Evolutionary conservation across 345 rosid genomes (phyloP), one percentile per base, ranked within the genome.

Genomic region (Ceriops tagal): DNA sequence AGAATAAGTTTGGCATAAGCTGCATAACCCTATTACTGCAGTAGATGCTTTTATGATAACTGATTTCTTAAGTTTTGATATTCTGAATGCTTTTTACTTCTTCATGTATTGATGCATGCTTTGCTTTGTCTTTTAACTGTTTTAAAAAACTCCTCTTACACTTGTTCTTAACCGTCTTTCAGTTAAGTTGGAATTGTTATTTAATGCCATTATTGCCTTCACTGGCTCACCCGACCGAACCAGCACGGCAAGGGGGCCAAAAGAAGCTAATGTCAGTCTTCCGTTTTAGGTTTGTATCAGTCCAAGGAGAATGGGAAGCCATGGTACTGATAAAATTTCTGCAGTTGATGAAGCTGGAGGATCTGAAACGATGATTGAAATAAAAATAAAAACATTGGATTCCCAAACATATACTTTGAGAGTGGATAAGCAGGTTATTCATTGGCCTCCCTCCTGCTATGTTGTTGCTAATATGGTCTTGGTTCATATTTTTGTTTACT

Each of bases 321-420:
- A 65, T 57, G 78, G 72, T 73, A 72, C 84, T 60, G 77, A 66
- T 68, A 75, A 77, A 51, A 49, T 81, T 73, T 66, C 79, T 5
- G 71, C 53, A 51, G 62, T 60, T 22, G 65, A 63, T 69, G 86
- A 70, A 70, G 75, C 67, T 62, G 89, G 71, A 72, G 75, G 77
- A 72, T 78, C 90, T 35, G 86, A 84, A 81, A 66, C 87, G 47
- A 69, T 82, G 35, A 84, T 89, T 49, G 96, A 86, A 80, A 87
- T 89, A 68, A 89, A 89, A 73, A 71, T 89, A 61, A 89, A 87
- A 74, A 89, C 90, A 27, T 70, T 89, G 76, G 96, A 89, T 73
- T 85, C 92, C 52, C 96, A 82, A 74, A 87, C 90, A 67, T 79
- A 89, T 73, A 81, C 88, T 67, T 77, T 89, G 82, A 84, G 79